Evolutionary conservation across 768 basidiomycete species (phyloP), one percentile per base, ranked within the genome.

Genomic region (Mycena alexandri): DNA sequence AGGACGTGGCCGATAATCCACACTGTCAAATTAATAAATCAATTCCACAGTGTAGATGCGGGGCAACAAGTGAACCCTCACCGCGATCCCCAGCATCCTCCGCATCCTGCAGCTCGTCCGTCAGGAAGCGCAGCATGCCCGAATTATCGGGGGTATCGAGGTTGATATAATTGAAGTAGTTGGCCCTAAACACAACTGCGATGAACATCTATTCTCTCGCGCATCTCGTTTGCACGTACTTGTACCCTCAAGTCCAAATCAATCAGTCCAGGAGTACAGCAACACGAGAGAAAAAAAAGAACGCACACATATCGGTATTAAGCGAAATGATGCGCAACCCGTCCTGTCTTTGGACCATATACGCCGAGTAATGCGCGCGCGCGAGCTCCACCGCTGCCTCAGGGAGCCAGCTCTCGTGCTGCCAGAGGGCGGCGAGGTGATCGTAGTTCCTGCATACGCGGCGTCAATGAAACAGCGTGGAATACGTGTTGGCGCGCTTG

Each of bases 101-200:
- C 10, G 92, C 92, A 58, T 83, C 89, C 75, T 94, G 92, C 16
- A 93, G 79, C 75, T 93, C 91, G 65, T 92, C 89, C 8, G 92
- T 93, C 69, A 94, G 72, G 78, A 92, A 93, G 42, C 90, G 83
- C 71, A 93, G 80, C 88, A 93, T 91, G 22, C 92, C 92, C 48
- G 90, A 93, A 44, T 82, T 81, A 76, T 94, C 93, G 13, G 89
- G 85, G 25, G 85, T 75, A 24, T 88, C 88, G 73, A 91, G 83
- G 71, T 93, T 92, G 78, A 93, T 89, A 73, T 90, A 94, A 75
- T 90, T 91, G 79, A 93, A 91, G 69, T 85, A 88, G 74, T 94
- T 94, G 14, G 88, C 81, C 54, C 88, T 89, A 46, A 51, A 36
- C 14, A 38, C 38, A 16, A 5, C 24, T 22, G n/a, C n/a, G 12